Evolutionary conservation across 1,139 yeast species (phyloP), one percentile per base, ranked within the genome.

Genomic region (Trichomonascaceae sp.): DNA sequence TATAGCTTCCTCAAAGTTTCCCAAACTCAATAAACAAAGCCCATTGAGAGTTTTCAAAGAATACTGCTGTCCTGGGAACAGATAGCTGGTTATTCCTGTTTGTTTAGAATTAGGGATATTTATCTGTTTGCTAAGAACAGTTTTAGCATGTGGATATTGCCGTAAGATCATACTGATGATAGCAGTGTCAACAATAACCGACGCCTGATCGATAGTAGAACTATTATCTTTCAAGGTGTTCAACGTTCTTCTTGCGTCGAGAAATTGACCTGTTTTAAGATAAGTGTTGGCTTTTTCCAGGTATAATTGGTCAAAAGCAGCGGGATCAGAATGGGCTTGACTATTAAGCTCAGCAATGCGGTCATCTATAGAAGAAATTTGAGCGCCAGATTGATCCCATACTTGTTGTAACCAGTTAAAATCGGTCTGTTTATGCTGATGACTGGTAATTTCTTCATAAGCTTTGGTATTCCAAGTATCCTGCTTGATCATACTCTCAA

Each of bases 401-500:
- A 51, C 43, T 17, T 45, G 17, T 7, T 53, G 44, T 9, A 54
- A 22, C 62, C 60, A 57, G 27, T 53, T 52, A 17, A 46, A 27
- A 39, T 55, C 58, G 5, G 47, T 44, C 9, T 19, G 41, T 8
- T 53, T 52, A 19, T 39, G 38, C 4, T 58, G 51, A 12, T 36
- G 46, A 20, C 50, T 51, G 12, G 45, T 47, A 5, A 51, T n/a
- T 4, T 30, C 45, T 43, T 51, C 51, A 45, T 53, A 58, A 4
- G 27, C 15, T 6, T 27, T 38, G 18, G 45, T 39, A 41, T 52
- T 49, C 43, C 47, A 47, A 2, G 59, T 53, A 2, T 51, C 48
- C n/a, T 46, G 30, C 45, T 57, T 55, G 8, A 57, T 44, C 17
- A 19, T 27, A 13, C 17, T 36, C 46, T 47, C 55, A 44, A 44